Conservation (phyloP, 352 stramenopile species). For the Phytophthora idaei region DNA sequence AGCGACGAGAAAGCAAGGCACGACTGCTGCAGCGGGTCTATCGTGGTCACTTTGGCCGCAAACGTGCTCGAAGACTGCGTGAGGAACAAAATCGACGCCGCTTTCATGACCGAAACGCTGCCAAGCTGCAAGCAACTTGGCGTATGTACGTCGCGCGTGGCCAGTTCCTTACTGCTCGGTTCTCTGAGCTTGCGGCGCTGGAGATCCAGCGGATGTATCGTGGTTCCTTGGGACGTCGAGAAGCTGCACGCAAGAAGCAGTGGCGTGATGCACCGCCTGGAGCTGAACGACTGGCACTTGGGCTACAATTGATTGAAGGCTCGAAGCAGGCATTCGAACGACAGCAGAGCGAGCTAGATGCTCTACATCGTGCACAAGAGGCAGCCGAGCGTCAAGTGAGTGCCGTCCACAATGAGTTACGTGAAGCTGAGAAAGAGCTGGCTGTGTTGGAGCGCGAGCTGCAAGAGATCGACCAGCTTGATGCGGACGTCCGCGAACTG, state of each 20-base stretch:
- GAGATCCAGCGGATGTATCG: slow-evolving; percentile 93
- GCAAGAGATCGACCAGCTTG: slow-evolving; percentile 93
- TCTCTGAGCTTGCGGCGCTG: slow-evolving; percentile 76
- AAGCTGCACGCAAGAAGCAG: slow-evolving; percentile 69
- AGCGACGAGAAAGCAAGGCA: slow-evolving; percentile 54
- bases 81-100: slow-evolving; percentile 43
- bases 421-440: slow-evolving; percentile 91
- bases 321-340: slow-evolving; percentile 93
- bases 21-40: slow-evolving; percentile 71
- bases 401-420: slow-evolving; percentile 90
- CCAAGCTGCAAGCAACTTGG: slow-evolving; percentile 89
- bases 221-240: slow-evolving; percentile 76
- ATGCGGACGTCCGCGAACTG: slow-evolving; percentile 88
- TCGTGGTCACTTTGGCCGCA: slow-evolving; percentile 66
- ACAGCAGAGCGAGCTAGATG: slow-evolving; percentile 93
- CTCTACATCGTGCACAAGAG: slow-evolving; percentile 91
- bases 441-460: slow-evolving; percentile 90
- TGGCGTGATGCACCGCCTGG: slow-evolving; percentile 90
- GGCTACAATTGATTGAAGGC: slow-evolving; percentile 92
- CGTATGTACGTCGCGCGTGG: slow-evolving; percentile 83
- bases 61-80: slow-evolving; percentile 45
- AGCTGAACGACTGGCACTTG: slow-evolving; percentile 89
- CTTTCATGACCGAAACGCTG: slow-evolving; percentile 62
- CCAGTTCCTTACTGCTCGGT: slow-evolving; percentile 63
- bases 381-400: slow-evolving; percentile 88